Percentiles rank a stretch among this genome's conserved stretches.
These are phyloP conservation scores for Pseudogymnoascus sp. DNA, from an alignment of 2,329 filamentous ascomycete genomes.

Conservation along the genomic window DNA sequence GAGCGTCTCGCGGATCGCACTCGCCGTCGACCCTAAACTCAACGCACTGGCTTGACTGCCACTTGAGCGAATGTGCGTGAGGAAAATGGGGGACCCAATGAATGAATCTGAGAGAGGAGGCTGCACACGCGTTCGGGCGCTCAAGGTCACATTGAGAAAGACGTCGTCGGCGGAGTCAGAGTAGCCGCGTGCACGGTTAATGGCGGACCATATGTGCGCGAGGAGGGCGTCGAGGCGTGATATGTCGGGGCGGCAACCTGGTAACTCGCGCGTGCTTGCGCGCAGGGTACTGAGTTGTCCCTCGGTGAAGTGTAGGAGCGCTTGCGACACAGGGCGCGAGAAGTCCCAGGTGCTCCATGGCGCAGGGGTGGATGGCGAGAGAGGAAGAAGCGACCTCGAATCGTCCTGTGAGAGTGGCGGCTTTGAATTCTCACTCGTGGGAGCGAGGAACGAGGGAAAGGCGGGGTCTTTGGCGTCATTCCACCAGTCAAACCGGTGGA, in stretches of 20 bases:
- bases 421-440: background rate
- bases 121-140: constrained; percentile 32
- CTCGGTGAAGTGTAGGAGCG: constrained; percentile 32
- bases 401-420: background rate
- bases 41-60: background rate
- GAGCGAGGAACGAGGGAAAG: background rate
- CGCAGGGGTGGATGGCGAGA: constrained; percentile 26
- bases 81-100: constrained; percentile 37
- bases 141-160: constrained; percentile 36
- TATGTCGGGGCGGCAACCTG: constrained; percentile 22
- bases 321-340: constrained; percentile 26
- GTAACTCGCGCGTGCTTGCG: constrained; percentile 25
- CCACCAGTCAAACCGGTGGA: constrained; percentile 42
- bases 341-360: constrained; percentile 39
- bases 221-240: constrained; percentile 34
- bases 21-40: constrained; percentile 18
- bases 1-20: constrained; percentile 31
- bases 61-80: constrained; percentile 30
- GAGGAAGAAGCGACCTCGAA: constrained; percentile 19
- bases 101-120: constrained; percentile 35
- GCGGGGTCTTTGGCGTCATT: constrained; percentile 12
- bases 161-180: constrained; percentile 24
- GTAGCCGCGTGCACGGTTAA: constrained; percentile 35
- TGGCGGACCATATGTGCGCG: constrained; percentile 38
- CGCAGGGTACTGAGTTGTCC: constrained; percentile 25